Percentiles rank a stretch among this genome's conserved stretches.
phyloP scores from a whole-genome alignment of 1,139 yeast species.

The Magnusiomyces paraingens region DNA sequence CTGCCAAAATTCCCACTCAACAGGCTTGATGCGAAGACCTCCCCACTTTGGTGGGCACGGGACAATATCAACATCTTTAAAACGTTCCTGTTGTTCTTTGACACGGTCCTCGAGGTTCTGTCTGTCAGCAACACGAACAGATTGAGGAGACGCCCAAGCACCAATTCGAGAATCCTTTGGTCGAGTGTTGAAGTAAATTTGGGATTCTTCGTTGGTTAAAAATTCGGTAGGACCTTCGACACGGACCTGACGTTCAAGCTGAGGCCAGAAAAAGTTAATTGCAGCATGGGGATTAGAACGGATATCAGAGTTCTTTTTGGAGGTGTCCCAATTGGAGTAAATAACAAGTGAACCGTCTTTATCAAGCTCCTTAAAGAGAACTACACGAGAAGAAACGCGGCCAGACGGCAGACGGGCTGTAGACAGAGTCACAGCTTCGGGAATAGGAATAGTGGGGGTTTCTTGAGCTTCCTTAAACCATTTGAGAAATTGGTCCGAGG shows the following conservation, averaged over 20 bases:
- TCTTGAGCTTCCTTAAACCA: conserved; percentile 84
- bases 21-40: conserved; percentile 79
- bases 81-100: conserved; percentile 46
- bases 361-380: conserved; percentile 84
- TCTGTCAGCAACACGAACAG: conserved; percentile 50
- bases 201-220: conserved; percentile 65
- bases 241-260: conserved; percentile 83
- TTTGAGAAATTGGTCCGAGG: conserved; percentile 66
- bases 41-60: conserved; percentile 98
- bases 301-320: conserved; percentile 72
- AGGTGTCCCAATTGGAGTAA: conserved; percentile 85
- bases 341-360: conserved; percentile 69
- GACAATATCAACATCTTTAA: conserved; percentile 55
- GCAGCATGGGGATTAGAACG: conserved; percentile 71
- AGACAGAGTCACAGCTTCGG: conserved; percentile 75
- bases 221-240: conserved; percentile 81
- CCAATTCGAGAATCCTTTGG: conserved; percentile 93
- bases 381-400: conserved; percentile 74
- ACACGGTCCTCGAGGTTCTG: conserved; percentile 53
- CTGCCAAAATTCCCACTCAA: conserved; percentile 96
- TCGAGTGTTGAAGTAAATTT: conserved; percentile 73
- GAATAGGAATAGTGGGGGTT: conserved; percentile 46
- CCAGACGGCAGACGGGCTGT: conserved; percentile 88
- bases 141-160: conserved; percentile 96
- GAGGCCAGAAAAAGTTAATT: conserved; percentile 89